Percentiles rank a stretch among this genome's conserved stretches.
These are phyloP conservation scores for Citrus cavaleriei DNA, from an alignment of 345 rosid genomes.

Conservation along the genomic window DNA sequence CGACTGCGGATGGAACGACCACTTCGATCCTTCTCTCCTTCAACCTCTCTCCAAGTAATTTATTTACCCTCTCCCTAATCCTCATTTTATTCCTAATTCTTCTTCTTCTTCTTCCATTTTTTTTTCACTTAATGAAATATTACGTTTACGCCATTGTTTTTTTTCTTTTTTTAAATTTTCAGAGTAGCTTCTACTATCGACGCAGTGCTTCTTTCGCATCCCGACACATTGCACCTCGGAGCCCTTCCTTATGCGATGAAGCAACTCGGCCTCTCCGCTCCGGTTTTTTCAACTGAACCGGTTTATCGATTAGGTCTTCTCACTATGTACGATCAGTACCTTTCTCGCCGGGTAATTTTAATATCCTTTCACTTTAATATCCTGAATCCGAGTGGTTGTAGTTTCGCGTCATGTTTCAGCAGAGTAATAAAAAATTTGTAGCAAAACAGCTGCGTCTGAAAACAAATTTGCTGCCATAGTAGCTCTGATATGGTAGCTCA, in stretches of 20 bases:
- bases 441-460: too few relatives aligned
- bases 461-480: too few relatives aligned
- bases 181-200: conserved; percentile 81
- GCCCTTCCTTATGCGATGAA: conserved; percentile 95
- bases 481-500: too few relatives aligned
- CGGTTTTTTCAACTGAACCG: conserved; percentile 84
- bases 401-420: neutral
- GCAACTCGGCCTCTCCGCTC: conserved; percentile 82
- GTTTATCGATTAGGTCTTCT: conserved; percentile 78
- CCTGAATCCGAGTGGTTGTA: neutral
- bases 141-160: neutral
- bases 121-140: neutral
- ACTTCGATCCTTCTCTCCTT: conserved; percentile 79
- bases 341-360: conserved; percentile 69
- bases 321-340: conserved; percentile 92
- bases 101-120: neutral
- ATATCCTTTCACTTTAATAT: neutral
- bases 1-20: conserved; percentile 99
- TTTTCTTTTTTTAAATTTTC: neutral
- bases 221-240: conserved; percentile 90
- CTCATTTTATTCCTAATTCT: neutral
- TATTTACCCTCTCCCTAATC: neutral
- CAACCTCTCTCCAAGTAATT: conserved; percentile 80
- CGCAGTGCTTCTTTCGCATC: conserved; percentile 80
- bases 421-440: too few relatives aligned